These are phyloP conservation scores for Nemania diffusa DNA, from an alignment of 2,329 filamentous ascomycete genomes.

Conservation along the genomic window DNA sequence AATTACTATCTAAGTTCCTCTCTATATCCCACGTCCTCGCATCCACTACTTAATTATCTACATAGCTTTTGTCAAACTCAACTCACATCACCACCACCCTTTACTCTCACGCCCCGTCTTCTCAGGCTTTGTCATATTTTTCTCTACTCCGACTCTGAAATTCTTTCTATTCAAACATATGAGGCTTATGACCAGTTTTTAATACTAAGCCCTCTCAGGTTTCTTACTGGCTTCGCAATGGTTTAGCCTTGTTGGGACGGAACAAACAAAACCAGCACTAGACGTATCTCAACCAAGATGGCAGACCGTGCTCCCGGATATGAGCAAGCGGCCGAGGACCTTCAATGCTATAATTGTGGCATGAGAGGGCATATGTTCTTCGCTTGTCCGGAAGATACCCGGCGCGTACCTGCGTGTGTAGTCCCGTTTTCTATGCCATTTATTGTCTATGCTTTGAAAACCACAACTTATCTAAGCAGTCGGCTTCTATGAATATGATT, in stretches of 20 bases:
- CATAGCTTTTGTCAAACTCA: neutral
- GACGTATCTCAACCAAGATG: slow-evolving; percentile 38
- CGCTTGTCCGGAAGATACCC: slow-evolving; percentile 49
- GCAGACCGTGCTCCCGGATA: slow-evolving; percentile 44
- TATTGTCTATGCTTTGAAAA: neutral
- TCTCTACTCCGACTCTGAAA: neutral
- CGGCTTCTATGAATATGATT: neutral
- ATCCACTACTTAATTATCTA: neutral
- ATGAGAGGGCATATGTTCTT: slow-evolving; percentile 49
- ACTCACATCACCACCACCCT: neutral
- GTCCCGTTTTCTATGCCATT: slow-evolving; percentile 1
- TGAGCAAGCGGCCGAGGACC: slow-evolving; percentile 44
- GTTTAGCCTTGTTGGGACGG: neutral
- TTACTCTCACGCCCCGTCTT: neutral
- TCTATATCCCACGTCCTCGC: neutral
- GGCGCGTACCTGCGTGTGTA: slow-evolving; percentile 50
- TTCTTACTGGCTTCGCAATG: neutral
- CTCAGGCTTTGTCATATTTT: neutral
- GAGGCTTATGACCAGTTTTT: neutral
- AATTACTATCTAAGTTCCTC: neutral
- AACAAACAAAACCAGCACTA: neutral
- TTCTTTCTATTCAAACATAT: neutral
- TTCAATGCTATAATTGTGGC: slow-evolving; percentile 50
- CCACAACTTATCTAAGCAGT: neutral
- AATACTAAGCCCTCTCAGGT: slow-evolving; percentile 1